Percentiles rank a stretch among this genome's conserved stretches.
Conservation (phyloP, 2,329 filamentous ascomycete species). For the Colletotrichum incanum region DNA sequence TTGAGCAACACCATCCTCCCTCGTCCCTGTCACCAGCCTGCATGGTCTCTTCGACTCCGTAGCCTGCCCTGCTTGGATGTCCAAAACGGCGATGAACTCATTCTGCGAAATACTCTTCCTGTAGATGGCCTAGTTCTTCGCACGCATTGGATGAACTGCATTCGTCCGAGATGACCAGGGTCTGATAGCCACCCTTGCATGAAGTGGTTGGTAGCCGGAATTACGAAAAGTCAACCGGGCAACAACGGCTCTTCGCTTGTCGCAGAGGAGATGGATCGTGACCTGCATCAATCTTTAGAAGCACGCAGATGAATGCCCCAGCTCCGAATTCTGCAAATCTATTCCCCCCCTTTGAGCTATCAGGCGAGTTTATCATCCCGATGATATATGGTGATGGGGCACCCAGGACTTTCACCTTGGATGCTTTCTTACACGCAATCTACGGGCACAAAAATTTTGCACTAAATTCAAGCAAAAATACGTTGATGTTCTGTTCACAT, state of each 20-base stretch:
- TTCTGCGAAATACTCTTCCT: neutral
- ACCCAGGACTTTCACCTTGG: too few species aligned
- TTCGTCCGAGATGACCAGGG: neutral
- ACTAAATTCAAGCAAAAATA: too few species aligned
- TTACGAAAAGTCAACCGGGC: neutral
- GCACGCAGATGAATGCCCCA: neutral
- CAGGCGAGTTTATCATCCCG: neutral
- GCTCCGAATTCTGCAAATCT: neutral
- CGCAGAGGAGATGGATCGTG: conserved; percentile 1
- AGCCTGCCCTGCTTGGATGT: neutral
- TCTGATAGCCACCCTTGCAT: neutral
- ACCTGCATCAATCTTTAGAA: neutral
- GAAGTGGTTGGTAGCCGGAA: neutral
- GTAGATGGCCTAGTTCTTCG: neutral
- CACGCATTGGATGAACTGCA: neutral
- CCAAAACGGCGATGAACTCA: neutral
- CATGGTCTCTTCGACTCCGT: neutral
- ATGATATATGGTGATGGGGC: too few species aligned
- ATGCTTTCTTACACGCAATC: too few species aligned
- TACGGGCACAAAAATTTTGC: too few species aligned
- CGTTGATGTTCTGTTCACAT: too few species aligned
- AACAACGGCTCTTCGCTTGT: neutral
- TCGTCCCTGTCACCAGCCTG: neutral
- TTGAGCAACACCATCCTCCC: neutral
- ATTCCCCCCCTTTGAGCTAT: neutral